Evolutionary conservation across 768 basidiomycete genomes (phyloP), one percentile per base, ranked within the genome.

Genomic region (Rhizopogon roseolus): DNA sequence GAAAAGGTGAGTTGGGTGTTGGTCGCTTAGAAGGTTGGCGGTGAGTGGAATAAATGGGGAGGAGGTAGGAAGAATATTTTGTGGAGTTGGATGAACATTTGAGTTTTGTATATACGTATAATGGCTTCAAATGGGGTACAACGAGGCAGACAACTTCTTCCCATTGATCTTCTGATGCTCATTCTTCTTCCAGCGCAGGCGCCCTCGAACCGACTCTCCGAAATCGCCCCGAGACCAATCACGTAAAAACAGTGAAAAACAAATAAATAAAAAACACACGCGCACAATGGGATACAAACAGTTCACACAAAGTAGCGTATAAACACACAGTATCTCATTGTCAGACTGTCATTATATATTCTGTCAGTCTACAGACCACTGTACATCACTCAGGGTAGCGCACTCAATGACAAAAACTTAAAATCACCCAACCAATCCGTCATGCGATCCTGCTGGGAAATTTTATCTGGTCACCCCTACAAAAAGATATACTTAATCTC

Each of bases 31-130:
- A 61, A 61, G 60, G 56, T 61, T 57, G 41, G 8, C 27, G 56
- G 54, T 43, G 36, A 38, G 27, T 17, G 7, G 48, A 42, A 25
- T 40, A 48, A 53, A 29, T 13, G 19, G 52, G 28, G 34, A 39
- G 43, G 32, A 22, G 52, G 36, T 46, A 36, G 22, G 22, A 22
- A 22, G 22, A 22, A 22, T 22, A 32, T 32, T 41, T 54, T 54
- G 34, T 36, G 51, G 5, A 36, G 32, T 41, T 52, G 50, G 3
- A 38, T 4, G 41, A 48, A 34, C 32, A 58, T 62, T 34, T 11
- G 10, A 37, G 45, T 53, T 55, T 60, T 59, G 59, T 62, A 57
- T 65, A 63, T 58, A 66, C 65, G 54, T 59, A 55, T 67, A 67
- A 62, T 69, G 64, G 57, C 54, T 61, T 17, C 50, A 54, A 55